phyloP scores from a whole-genome alignment of 495 filamentous ascomycete species.

The Penicillium psychrofluorescens region DNA sequence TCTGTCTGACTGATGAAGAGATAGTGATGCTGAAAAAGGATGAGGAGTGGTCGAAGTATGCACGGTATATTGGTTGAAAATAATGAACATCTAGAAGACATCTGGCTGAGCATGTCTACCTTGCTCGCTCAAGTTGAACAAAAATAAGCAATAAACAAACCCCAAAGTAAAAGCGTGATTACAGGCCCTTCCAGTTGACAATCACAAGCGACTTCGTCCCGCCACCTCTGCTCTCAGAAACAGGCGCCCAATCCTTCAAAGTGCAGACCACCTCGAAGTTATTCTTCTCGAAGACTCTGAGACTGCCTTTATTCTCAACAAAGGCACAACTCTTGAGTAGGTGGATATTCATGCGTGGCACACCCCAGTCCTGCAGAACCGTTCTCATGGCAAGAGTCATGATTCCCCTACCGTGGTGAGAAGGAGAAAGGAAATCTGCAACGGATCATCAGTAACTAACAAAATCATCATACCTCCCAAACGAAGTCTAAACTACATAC shows the following conservation, averaged over 20 bases:
- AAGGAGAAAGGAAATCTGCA: slow-evolving; percentile 15
- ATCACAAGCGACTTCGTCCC: slow-evolving; percentile 12
- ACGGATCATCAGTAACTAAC: neutral
- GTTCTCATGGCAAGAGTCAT: slow-evolving; percentile 15
- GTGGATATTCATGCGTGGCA: slow-evolving; percentile 20
- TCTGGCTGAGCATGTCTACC: too few species aligned
- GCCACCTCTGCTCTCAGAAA: slow-evolving; percentile 8
- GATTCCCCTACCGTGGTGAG: slow-evolving; percentile 19
- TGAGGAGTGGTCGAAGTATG: slow-evolving; percentile 23
- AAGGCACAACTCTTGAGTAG: slow-evolving; percentile 9
- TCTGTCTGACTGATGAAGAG: slow-evolving; percentile 40
- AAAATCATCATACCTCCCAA: neutral
- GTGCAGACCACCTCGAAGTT: slow-evolving; percentile 10
- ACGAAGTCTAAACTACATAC: slow-evolving; percentile 1
- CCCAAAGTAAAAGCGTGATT: too few species aligned
- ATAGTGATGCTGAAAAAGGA: slow-evolving; percentile 27
- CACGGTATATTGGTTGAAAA: slow-evolving; percentile 16
- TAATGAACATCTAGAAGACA: too few species aligned
- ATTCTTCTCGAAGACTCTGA: slow-evolving; percentile 17
- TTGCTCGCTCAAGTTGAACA: too few species aligned
- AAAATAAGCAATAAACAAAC: too few species aligned
- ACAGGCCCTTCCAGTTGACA: neutral
- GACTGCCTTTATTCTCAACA: slow-evolving; percentile 16
- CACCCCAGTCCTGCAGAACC: slow-evolving; percentile 16
- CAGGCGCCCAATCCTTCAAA: slow-evolving; percentile 10